These are phyloP conservation scores for Botrytis fragariae DNA, from an alignment of 2,329 filamentous ascomycete genomes.

Conservation along the genomic window DNA sequence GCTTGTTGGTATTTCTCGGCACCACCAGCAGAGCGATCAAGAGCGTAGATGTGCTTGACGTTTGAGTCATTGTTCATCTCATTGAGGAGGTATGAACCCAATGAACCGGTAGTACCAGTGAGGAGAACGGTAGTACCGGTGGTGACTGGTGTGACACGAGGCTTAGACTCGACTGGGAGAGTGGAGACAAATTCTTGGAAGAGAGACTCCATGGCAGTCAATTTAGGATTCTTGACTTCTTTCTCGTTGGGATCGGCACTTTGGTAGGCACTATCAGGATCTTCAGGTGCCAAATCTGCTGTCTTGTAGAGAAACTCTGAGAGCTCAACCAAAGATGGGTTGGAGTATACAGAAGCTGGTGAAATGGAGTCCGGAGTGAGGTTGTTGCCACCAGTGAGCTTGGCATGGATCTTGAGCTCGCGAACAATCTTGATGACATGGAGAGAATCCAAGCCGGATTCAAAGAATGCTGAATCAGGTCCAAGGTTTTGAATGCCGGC, in stretches of 20 bases:
- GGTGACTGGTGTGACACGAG: slow-evolving; percentile 8
- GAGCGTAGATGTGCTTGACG: slow-evolving; percentile 46
- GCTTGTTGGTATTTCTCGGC: slow-evolving; percentile 43
- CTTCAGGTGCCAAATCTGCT: slow-evolving; percentile 17
- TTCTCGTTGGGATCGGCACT: slow-evolving; percentile 17
- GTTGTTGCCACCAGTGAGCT: slow-evolving; percentile 17
- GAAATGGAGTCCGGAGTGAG: slow-evolving; percentile 17
- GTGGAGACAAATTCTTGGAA: slow-evolving; percentile 21
- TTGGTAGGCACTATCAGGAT: slow-evolving; percentile 21
- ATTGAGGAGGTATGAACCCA: slow-evolving; percentile 49
- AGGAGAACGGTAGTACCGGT: slow-evolving; percentile 36
- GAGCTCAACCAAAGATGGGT: slow-evolving; percentile 21
- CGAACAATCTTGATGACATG: slow-evolving; percentile 23
- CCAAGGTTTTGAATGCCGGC: slow-evolving; percentile 18
- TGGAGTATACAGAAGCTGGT: slow-evolving; percentile 20
- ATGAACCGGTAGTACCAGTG: slow-evolving; percentile 49
- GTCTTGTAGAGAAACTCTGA: slow-evolving; percentile 18
- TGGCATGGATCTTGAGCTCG: slow-evolving; percentile 22
- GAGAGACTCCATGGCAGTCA: slow-evolving; percentile 18
- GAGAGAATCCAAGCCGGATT: slow-evolving; percentile 25
- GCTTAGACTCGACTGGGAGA: slow-evolving; percentile 15
- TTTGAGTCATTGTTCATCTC: slow-evolving; percentile 37
- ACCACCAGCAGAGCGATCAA: slow-evolving; percentile 44
- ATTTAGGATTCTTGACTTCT: slow-evolving; percentile 2
- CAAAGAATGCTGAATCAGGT: slow-evolving; percentile 22